Percentiles rank a stretch among this genome's conserved stretches.
phyloP scores from a whole-genome alignment of 140 eudicot genomes.

The Stevia rebaudiana region DNA sequence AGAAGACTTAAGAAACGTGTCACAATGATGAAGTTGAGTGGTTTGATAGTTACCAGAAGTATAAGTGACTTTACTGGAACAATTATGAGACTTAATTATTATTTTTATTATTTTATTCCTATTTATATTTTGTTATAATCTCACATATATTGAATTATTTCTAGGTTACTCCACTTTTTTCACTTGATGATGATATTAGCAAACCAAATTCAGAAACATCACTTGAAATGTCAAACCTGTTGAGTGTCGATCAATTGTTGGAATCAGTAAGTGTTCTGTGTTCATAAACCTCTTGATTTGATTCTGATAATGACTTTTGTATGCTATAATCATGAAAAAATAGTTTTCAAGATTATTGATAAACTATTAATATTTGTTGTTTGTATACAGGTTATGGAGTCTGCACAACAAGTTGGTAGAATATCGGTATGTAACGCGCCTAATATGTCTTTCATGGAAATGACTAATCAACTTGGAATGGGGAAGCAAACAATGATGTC shows the following conservation, averaged over 20 bases:
- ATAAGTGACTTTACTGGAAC: too few species aligned
- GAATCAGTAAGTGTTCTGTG: slow-evolving; percentile 49
- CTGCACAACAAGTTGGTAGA: slow-evolving; percentile 81
- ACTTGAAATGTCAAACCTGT: slow-evolving; percentile 35
- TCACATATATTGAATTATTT: not conserved
- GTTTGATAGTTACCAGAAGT: too few species aligned
- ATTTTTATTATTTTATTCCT: too few species aligned
- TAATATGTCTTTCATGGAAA: slow-evolving; percentile 65
- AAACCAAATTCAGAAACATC: slow-evolving; percentile 35
- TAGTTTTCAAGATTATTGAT: too few species aligned
- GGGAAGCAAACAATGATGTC: too few species aligned
- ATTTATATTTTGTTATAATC: not conserved
- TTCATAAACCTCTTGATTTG: not conserved
- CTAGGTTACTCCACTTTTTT: slow-evolving; percentile 45
- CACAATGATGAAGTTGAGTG: too few species aligned
- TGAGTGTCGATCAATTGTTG: slow-evolving; percentile 59
- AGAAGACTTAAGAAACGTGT: too few species aligned
- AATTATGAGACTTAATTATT: too few species aligned
- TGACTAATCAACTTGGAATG: slow-evolving; percentile 28
- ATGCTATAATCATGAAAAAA: not conserved
- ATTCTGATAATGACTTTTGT: too few species aligned
- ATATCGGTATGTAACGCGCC: slow-evolving; percentile 59
- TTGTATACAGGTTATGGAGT: slow-evolving; percentile 62
- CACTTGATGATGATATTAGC: slow-evolving; percentile 39
- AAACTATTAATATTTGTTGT: too few species aligned